Conservation (phyloP, 2,329 filamentous ascomycete genomes). For the Fusarium agapanthi region DNA sequence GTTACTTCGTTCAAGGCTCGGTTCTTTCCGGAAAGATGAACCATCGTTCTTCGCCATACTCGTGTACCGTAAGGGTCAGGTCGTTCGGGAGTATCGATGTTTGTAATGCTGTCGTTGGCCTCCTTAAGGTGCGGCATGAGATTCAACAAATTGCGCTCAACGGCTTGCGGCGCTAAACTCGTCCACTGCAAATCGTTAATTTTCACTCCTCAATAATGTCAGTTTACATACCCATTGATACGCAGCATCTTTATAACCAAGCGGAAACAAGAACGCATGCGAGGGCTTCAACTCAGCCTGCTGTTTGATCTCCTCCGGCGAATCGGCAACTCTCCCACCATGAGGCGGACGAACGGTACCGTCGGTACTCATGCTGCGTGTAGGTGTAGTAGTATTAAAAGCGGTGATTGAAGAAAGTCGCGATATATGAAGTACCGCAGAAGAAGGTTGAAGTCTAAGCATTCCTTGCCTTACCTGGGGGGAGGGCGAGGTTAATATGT, state of each 20-base stretch:
- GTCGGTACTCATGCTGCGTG: slow-evolving; percentile 48
- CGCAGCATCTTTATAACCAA: slow-evolving; percentile 91
- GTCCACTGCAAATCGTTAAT: slow-evolving; percentile 71
- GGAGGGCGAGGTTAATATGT: slow-evolving; percentile 34
- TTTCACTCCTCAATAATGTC: too few relatives aligned
- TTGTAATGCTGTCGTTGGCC: slow-evolving; percentile 72
- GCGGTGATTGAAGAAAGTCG: slow-evolving; percentile 48
- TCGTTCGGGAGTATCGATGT: slow-evolving; percentile 52
- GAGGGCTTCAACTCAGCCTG: slow-evolving; percentile 42
- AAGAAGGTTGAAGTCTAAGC: slow-evolving; percentile 55
- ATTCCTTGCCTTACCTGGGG: slow-evolving; percentile 48
- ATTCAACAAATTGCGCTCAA: slow-evolving; percentile 88
- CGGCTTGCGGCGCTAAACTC: slow-evolving; percentile 79
- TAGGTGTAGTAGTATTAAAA: slow-evolving; percentile 33
- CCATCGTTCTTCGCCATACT: slow-evolving; percentile 86
- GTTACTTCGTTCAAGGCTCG: slow-evolving; percentile 93
- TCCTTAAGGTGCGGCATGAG: slow-evolving; percentile 85
- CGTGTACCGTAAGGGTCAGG: slow-evolving; percentile 86
- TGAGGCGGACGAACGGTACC: slow-evolving; percentile 39
- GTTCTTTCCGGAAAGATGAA: slow-evolving; percentile 84
- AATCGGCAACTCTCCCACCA: slow-evolving; percentile 29
- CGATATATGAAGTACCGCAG: slow-evolving; percentile 53
- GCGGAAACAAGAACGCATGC: slow-evolving; percentile 71
- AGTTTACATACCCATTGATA: slow-evolving; percentile 79
- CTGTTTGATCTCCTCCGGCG: slow-evolving; percentile 37